Evolutionary conservation across 495 filamentous ascomycete species (phyloP), one percentile per base, ranked within the genome.

Genomic region (Aspergillus biplanus): DNA sequence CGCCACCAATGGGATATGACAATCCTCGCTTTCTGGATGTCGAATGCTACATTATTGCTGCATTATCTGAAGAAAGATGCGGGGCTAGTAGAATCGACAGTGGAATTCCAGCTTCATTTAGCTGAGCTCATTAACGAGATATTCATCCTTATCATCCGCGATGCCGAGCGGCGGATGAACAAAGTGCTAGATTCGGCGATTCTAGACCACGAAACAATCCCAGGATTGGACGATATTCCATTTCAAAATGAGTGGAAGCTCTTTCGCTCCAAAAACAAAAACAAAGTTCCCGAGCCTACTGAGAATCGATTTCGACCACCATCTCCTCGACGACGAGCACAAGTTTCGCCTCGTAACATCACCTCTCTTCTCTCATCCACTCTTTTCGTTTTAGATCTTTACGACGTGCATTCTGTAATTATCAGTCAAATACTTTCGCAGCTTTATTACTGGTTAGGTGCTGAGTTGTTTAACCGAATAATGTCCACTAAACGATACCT

Each of bases 1-100:
- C 85, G 83, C 42, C 86, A 97, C 67, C 95, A 99, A 69, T 97
- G 95, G 94, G 95, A 99, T 69, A 99, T 99, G 95, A 99, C 95
- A 0, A 95, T 98, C 63, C 82, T 98, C 16, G 96, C 95, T 3
- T 99, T 98, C 69, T 99, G 95, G 95, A 91, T 97, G 70, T 98
- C 96, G 8, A 99, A 99, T 73, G 95, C 92, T 31, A 98, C 94
- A 1, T 78, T 99, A 6, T 79, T 99, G 3, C 82, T 99, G 31
- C 93, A 99, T 73, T 99, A 99, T 70, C 80, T 99, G 42, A 97
- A 96, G 75, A 99, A 99, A 72, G 95, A 99, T 67, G 76, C 83
- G 16, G 93, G 92, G 3, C 74, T 99, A 5, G 83, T 91, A 18
- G 86, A 88, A 69, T 88, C 92, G 9, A 98, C 94, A 0, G 85